Conservation (phyloP, 1,139 yeast species). For the Torulaspora pretoriensis region DNA sequence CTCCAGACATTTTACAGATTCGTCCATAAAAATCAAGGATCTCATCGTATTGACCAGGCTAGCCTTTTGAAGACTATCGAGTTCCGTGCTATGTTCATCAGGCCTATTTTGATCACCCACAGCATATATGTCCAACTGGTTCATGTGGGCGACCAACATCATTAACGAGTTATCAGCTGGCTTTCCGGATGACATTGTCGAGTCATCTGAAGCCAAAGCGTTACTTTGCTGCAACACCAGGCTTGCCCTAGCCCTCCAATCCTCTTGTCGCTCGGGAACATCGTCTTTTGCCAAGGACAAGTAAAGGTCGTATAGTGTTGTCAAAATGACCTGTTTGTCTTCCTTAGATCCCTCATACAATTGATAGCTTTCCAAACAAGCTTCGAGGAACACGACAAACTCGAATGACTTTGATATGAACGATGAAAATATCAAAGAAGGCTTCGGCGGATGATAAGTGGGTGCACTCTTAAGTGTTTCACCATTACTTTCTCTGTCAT, state of each 20-base stretch:
- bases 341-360: constrained; percentile 64
- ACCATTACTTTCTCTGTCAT: constrained; percentile 6
- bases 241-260: constrained; percentile 67
- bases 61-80: constrained; percentile 18
- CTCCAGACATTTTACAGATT: constrained; percentile 53
- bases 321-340: constrained; percentile 67
- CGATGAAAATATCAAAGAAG: constrained; percentile 79
- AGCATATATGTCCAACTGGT: constrained; percentile 41
- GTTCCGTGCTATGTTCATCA: constrained; percentile 33
- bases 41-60: constrained; percentile 62
- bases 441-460: constrained; percentile 88
- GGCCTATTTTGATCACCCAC: constrained; percentile 43
- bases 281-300: constrained; percentile 52
- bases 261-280: constrained; percentile 36
- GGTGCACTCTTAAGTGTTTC: constrained; percentile 39
- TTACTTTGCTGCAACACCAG: constrained; percentile 45
- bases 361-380: constrained; percentile 78
- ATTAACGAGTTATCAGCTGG: constrained; percentile 56
- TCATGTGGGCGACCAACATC: constrained; percentile 62
- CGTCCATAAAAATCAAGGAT: constrained; percentile 54
- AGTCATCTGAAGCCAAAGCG: constrained; percentile 19
- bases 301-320: constrained; percentile 80
- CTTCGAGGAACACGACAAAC: constrained; percentile 90
- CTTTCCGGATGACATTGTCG: constrained; percentile 10
- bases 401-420: constrained; percentile 81